Evolutionary conservation across 495 filamentous ascomycete genomes (phyloP).

Genomic region (Talaromyces stipitatus): DNA sequence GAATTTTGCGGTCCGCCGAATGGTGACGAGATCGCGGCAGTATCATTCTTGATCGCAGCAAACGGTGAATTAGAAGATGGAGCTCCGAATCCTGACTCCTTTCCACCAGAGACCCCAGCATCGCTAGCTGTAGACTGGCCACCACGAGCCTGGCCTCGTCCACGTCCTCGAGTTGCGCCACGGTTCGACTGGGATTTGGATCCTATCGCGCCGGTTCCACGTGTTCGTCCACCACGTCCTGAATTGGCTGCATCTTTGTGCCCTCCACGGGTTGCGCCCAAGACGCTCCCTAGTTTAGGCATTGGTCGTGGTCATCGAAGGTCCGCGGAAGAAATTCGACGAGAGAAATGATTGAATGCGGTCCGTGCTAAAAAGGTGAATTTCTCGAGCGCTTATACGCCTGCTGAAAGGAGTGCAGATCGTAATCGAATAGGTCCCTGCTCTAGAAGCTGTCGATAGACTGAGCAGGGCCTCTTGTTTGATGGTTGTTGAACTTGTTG

Average conservation of each 20-base stretch:
- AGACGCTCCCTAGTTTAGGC: slow-evolving; percentile 8
- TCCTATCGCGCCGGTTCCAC: background rate
- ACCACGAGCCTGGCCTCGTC: slow-evolving; percentile 1
- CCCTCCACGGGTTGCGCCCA: slow-evolving; percentile 7
- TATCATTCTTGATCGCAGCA: slow-evolving; percentile 20
- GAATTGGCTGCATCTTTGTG: background rate
- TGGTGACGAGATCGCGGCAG: slow-evolving; percentile 6
- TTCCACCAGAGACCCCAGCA: background rate
- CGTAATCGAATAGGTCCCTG: background rate
- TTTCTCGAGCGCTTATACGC: background rate
- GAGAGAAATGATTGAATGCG: background rate
- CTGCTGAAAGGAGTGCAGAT: background rate
- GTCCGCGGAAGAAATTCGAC: background rate
- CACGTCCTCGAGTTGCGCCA: background rate
- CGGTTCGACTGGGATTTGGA: background rate
- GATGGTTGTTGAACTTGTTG: slow-evolving; percentile 1
- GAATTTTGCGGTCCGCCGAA: slow-evolving; percentile 11
- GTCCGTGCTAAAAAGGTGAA: background rate
- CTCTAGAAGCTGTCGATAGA: slow-evolving; percentile 1
- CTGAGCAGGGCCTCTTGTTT: slow-evolving; percentile 2
- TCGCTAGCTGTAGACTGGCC: background rate
- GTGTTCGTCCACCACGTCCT: slow-evolving; percentile 1
- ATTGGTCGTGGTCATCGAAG: slow-evolving; percentile 6
- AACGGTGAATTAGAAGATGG: slow-evolving; percentile 22
- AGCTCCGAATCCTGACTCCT: background rate